Evolutionary conservation across 768 basidiomycete species (phyloP).

Genomic region (Amanita polypyramis): DNA sequence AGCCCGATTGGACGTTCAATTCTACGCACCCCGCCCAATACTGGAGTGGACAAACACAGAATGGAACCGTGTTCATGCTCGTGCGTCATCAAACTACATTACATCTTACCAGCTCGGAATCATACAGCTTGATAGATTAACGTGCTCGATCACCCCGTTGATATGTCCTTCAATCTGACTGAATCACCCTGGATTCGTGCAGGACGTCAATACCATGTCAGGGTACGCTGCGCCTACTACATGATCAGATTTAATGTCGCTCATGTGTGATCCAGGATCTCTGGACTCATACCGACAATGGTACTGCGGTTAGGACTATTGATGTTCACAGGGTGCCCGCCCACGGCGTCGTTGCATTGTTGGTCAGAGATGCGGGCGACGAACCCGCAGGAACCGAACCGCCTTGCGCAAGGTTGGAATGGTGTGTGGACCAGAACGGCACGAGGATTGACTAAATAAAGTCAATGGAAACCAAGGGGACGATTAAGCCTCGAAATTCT

Average conservation of each 20-base stretch:
- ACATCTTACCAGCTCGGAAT: neutral
- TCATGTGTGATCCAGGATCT: conserved; percentile 39
- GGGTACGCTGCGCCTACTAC: conserved; percentile 30
- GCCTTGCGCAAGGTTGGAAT: conserved; percentile 42
- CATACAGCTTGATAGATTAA: conserved; percentile 34
- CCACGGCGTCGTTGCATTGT: conserved; percentile 59
- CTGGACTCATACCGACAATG: conserved; percentile 65
- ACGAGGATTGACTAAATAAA: conserved; percentile 21
- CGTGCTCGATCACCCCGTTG: conserved; percentile 41
- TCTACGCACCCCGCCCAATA: conserved; percentile 52
- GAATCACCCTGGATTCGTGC: conserved; percentile 67
- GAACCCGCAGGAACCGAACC: conserved; percentile 51
- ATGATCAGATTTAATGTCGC: too few relatives aligned
- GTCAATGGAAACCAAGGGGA: neutral
- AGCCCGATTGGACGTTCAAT: conserved; percentile 34
- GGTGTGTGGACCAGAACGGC: conserved; percentile 54
- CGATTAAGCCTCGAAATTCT: neutral
- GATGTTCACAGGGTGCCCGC: conserved; percentile 43
- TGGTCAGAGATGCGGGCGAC: conserved; percentile 56
- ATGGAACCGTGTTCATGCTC: conserved; percentile 60
- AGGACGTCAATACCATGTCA: conserved; percentile 52
- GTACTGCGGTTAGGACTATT: conserved; percentile 51
- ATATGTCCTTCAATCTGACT: conserved; percentile 52
- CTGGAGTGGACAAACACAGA: conserved; percentile 58
- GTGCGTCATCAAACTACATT: conserved; percentile 21